phyloP scores from a whole-genome alignment of 805 yeast genomes.

The Wickerhamomyces silvicola region DNA sequence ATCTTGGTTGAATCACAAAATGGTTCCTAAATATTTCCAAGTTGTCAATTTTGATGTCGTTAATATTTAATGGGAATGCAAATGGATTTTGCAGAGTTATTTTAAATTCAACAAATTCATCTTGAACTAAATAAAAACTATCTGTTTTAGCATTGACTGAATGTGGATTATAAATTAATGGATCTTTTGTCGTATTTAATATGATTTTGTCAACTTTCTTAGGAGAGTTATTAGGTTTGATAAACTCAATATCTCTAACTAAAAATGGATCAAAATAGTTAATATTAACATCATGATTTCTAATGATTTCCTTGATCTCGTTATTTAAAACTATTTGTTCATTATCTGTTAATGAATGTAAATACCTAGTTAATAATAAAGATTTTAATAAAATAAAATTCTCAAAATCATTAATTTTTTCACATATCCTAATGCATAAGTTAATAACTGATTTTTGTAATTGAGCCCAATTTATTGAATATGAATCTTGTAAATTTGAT shows the following conservation, averaged over 20 bases:
- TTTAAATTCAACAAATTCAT: constrained; percentile 54
- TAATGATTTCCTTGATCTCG: constrained; percentile 26
- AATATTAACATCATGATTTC: constrained; percentile 20
- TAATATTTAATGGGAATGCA: constrained; percentile 61
- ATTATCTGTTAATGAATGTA: constrained; percentile 43
- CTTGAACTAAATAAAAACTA: constrained; percentile 41
- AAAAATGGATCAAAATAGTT: constrained; percentile 73
- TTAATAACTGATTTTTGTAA: constrained; percentile 51
- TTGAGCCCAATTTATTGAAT: constrained; percentile 43
- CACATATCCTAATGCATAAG: constrained; percentile 47
- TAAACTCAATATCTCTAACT: constrained; percentile 42
- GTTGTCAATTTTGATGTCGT: constrained; percentile 35
- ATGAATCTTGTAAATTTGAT: constrained; percentile 17
- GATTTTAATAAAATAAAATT: constrained; percentile 43
- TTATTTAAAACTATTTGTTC: constrained; percentile 46
- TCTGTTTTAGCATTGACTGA: constrained; percentile 15
- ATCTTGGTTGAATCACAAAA: constrained; percentile 31
- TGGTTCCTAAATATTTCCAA: constrained; percentile 24
- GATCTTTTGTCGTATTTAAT: constrained; percentile 22
- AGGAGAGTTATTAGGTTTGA: constrained; percentile 21
- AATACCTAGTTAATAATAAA: constrained; percentile 48
- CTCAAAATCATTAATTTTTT: constrained; percentile 39
- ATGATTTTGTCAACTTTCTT: constrained; percentile 11
- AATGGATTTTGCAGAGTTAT: constrained; percentile 73
- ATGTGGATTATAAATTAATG: constrained; percentile 56